These are phyloP conservation scores for Smithsoniella earleae DNA, from an alignment of 163 green algal species.

Conservation along the genomic window DNA sequence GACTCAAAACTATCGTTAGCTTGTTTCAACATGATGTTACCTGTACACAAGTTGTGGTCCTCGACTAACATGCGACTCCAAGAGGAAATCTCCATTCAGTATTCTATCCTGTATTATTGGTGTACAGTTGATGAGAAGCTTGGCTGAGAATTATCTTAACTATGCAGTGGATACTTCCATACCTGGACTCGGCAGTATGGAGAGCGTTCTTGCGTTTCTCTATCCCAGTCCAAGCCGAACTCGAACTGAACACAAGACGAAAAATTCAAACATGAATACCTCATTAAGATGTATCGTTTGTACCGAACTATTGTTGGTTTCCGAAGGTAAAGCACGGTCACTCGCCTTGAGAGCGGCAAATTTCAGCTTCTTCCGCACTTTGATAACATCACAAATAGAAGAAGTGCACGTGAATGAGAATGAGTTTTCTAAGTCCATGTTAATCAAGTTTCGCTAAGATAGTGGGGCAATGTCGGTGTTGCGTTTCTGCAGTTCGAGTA, in stretches of 20 bases:
- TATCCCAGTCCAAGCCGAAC: constrained; percentile 13
- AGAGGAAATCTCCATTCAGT: background rate
- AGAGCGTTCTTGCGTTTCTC: background rate
- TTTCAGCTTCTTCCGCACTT: constrained; percentile 18
- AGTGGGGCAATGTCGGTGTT: too few relatives aligned
- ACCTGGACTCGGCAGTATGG: background rate
- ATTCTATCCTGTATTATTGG: background rate
- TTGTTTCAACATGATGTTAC: too few relatives aligned
- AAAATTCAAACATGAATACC: too few relatives aligned
- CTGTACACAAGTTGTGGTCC: constrained; percentile 21
- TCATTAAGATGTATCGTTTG: too few relatives aligned
- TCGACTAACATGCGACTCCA: background rate
- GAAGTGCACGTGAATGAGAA: constrained; percentile 4
- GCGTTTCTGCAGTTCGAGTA: too few relatives aligned
- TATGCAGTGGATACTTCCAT: too few relatives aligned
- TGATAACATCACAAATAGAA: constrained; percentile 20
- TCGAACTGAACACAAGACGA: background rate
- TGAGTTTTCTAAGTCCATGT: background rate
- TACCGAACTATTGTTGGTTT: too few relatives aligned
- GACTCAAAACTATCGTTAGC: too few relatives aligned
- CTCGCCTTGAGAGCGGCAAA: constrained; percentile 6
- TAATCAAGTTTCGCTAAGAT: too few relatives aligned
- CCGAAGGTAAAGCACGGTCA: too few relatives aligned
- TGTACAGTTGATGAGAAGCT: background rate
- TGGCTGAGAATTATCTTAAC: too few relatives aligned